Percentiles rank a stretch among this genome's conserved stretches.
Conservation (phyloP, 208 protist species). For the Wallacemonas collosoma region DNA sequence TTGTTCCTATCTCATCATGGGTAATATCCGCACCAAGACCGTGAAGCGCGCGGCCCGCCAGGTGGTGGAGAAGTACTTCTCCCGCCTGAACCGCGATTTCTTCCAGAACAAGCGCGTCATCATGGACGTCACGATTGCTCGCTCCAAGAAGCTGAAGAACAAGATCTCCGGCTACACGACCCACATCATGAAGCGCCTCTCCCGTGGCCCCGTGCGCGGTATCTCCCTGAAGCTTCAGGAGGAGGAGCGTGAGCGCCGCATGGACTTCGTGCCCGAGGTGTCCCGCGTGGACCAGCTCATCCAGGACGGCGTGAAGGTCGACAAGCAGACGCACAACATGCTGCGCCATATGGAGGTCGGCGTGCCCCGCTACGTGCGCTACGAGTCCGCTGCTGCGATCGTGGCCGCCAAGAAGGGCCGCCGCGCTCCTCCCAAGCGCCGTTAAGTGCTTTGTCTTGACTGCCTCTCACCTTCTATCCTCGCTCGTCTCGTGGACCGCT, state of each 20-base stretch:
- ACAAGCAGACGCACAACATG: conserved; percentile 89
- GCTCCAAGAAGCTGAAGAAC: conserved; percentile 99
- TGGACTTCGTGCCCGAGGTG: conserved; percentile 99
- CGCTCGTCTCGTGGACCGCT: no score
- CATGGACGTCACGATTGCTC: conserved; percentile 98
- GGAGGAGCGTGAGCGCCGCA: conserved; percentile 99
- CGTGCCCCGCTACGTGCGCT: conserved; percentile 72
- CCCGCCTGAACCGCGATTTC: conserved; percentile 99
- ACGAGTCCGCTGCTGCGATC: conserved; percentile 23
- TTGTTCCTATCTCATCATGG: conserved; percentile 76
- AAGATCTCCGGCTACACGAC: conserved; percentile 99
- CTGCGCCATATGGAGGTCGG: conserved; percentile 85
- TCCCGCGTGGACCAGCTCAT: conserved; percentile 87
- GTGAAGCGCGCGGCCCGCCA: conserved; percentile 99
- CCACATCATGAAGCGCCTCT: conserved; percentile 99
- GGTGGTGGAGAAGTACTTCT: conserved; percentile 99
- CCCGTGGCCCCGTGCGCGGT: conserved; percentile 98
- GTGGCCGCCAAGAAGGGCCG: conserved; percentile 31
- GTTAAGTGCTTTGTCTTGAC: not conserved
- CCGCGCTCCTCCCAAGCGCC: conserved; percentile 15
- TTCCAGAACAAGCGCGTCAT: conserved; percentile 99
- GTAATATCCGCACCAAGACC: conserved; percentile 99
- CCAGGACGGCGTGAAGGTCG: conserved; percentile 85
- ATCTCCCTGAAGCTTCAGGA: conserved; percentile 99
- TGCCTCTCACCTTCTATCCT: no score